Percentiles rank a stretch among this genome's conserved stretches.
These are phyloP conservation scores for Letharia lupina DNA, from an alignment of 495 filamentous ascomycete species.

Conservation along the genomic window DNA sequence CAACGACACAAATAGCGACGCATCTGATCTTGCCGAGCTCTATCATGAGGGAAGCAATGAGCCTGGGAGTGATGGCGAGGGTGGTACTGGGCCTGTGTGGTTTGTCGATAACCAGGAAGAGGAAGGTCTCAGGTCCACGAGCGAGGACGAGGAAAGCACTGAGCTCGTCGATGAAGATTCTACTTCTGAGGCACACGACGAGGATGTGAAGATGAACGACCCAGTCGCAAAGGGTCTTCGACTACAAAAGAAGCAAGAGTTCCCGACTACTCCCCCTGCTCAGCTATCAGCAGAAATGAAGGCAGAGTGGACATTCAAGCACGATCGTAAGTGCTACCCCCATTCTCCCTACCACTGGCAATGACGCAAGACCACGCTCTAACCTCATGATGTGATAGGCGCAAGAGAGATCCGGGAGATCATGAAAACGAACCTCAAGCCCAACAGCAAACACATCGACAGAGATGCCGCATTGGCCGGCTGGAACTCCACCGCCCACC, in stretches of 20 bases:
- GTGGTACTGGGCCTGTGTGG: background rate
- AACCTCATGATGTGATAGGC: background rate
- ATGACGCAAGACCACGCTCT: background rate
- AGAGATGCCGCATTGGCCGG: background rate
- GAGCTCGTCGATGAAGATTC: background rate
- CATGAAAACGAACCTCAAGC: background rate
- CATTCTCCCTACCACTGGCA: background rate
- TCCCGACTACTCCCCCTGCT: background rate
- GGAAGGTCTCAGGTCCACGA: background rate
- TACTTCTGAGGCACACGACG: background rate
- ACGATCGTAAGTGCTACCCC: background rate
- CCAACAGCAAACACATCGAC: background rate
- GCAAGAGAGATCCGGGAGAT: background rate
- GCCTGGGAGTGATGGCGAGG: background rate
- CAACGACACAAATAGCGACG: background rate
- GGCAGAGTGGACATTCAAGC: background rate
- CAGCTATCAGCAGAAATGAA: background rate
- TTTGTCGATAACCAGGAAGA: background rate
- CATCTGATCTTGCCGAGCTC: background rate
- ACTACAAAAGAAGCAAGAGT: background rate
- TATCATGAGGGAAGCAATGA: background rate
- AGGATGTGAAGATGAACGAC: background rate
- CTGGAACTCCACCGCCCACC: background rate
- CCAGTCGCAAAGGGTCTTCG: background rate
- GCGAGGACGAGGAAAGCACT: background rate